Percentiles rank a stretch among this genome's conserved stretches.
Evolutionary conservation across 139 green algal genomes (phyloP).

Genomic region (Chlamydomonas schloesseri): DNA sequence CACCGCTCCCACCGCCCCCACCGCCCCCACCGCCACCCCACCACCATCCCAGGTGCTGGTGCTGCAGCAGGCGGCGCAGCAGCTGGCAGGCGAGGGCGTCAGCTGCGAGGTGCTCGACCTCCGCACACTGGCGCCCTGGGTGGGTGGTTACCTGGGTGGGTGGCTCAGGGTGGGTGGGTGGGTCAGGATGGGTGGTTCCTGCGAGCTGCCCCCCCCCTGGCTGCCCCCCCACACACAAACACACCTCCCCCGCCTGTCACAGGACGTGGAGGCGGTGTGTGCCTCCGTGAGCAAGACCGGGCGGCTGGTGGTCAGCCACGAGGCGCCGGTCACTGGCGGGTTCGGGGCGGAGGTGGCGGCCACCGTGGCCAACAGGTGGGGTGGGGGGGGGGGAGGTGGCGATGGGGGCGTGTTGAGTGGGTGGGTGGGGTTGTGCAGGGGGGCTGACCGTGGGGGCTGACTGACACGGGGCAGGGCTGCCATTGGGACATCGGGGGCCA

Average conservation of each 20-base stretch:
- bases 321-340: constrained; percentile 88
- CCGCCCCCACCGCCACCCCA: background rate
- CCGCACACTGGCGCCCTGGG: constrained; percentile 87
- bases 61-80: constrained; percentile 15
- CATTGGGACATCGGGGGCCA: no score
- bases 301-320: constrained; percentile 89
- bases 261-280: constrained; percentile 69
- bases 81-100: constrained; percentile 45
- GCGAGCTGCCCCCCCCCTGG: no score
- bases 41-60: constrained; percentile 61
- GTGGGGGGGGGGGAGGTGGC: background rate
- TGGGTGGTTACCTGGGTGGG: constrained; percentile 10
- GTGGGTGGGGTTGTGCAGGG: no score
- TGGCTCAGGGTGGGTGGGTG: background rate
- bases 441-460: no score
- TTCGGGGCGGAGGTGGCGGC: constrained; percentile 89
- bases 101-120: constrained; percentile 92
- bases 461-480: no score
- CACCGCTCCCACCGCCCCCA: background rate
- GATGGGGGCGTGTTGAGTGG: no score
- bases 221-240: background rate
- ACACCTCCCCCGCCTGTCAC: background rate
- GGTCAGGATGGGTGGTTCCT: no score
- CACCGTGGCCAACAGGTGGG: constrained; percentile 53
- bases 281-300: constrained; percentile 77